Evolutionary conservation across 2,329 filamentous ascomycete species (phyloP).

Genomic region (Trichoderma polysporum): DNA sequence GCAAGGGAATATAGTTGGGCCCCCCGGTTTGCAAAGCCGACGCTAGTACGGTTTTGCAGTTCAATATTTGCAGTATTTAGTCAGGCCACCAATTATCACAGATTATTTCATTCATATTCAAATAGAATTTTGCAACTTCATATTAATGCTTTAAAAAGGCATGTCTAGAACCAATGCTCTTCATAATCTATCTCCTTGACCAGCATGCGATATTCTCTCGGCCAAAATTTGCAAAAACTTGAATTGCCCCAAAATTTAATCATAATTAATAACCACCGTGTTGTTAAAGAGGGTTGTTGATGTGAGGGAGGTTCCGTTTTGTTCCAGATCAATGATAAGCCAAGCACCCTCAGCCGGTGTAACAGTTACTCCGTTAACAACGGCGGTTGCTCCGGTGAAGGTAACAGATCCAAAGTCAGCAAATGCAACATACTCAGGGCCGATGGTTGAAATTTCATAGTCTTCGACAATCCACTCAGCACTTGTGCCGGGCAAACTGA

Average conservation of each 20-base stretch:
- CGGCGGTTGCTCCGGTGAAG: neutral
- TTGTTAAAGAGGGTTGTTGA: neutral
- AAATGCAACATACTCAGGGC: neutral
- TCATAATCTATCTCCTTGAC: neutral
- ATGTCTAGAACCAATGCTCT: neutral
- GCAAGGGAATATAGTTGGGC: too few species aligned
- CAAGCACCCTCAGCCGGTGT: neutral
- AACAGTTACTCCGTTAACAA: neutral
- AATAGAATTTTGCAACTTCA: neutral
- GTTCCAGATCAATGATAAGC: neutral
- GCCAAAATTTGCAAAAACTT: neutral
- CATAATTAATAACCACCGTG: neutral
- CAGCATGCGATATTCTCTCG: neutral
- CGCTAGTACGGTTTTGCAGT: too few species aligned
- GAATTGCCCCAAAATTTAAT: neutral
- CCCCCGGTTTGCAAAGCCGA: too few species aligned
- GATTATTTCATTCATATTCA: too few species aligned
- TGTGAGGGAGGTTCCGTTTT: neutral
- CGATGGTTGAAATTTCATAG: too few species aligned
- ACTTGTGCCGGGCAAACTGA: neutral
- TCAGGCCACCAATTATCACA: too few species aligned
- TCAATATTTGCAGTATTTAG: too few species aligned
- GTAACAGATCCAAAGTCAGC: conserved; percentile 3
- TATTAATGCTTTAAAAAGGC: neutral
- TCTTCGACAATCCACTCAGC: conserved; percentile 7